Percentiles rank a stretch among this genome's conserved stretches.
Evolutionary conservation across 2,329 filamentous ascomycete species (phyloP).

Genomic region (Nemania serpens): DNA sequence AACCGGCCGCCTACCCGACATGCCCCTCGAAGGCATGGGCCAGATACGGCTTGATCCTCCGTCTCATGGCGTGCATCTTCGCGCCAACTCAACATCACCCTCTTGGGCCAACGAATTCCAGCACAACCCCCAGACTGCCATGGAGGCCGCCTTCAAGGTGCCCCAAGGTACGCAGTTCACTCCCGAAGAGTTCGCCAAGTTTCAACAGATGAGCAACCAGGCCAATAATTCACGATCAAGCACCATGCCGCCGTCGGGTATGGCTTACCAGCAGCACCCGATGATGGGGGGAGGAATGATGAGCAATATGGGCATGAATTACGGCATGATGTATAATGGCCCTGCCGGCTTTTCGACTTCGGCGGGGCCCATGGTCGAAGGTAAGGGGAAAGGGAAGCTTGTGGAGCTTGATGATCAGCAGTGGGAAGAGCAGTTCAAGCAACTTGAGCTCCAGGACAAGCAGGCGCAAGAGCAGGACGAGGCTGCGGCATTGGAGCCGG

Average conservation of each 20-base stretch:
- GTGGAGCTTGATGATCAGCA: constrained; percentile 91
- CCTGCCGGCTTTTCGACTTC: constrained; percentile 8
- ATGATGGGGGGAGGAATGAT: constrained; percentile 62
- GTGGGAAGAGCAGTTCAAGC: constrained; percentile 96
- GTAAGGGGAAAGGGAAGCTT: constrained; percentile 87
- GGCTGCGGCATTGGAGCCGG: constrained; percentile 73
- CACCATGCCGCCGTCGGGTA: constrained; percentile 63
- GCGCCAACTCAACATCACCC: constrained; percentile 59
- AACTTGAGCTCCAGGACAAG: constrained; percentile 60
- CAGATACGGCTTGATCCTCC: constrained; percentile 53
- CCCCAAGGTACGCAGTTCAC: constrained; percentile 68
- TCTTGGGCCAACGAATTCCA: constrained; percentile 59
- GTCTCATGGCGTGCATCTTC: constrained; percentile 56
- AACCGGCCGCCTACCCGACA: constrained; percentile 62
- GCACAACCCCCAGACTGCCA: constrained; percentile 59
- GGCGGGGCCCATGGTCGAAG: constrained; percentile 29
- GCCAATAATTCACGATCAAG: constrained; percentile 56
- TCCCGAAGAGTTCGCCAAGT: constrained; percentile 84
- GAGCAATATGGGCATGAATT: constrained; percentile 55
- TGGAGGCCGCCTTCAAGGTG: constrained; percentile 72
- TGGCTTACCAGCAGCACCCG: constrained; percentile 59
- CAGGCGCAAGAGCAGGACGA: constrained; percentile 63
- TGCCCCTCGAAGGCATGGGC: constrained; percentile 52
- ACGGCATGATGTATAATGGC: constrained; percentile 55
- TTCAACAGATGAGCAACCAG: constrained; percentile 73